Conservation (phyloP, 352 stramenopile species). For the Blastocystis sp. region DNA sequence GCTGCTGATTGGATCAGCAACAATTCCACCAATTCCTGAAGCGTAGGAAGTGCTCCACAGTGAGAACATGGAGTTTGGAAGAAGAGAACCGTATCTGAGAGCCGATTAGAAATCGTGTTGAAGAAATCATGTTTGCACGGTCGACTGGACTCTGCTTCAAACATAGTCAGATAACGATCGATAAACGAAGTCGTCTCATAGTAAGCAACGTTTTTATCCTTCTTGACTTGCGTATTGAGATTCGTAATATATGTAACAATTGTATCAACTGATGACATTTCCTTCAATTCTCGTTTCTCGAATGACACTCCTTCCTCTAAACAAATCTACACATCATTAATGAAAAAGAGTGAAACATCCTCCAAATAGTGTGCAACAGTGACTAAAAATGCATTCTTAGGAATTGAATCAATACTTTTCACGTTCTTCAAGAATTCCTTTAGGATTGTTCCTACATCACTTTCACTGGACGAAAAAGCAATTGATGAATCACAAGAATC, state of each 20-base stretch:
- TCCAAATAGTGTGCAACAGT: neutral
- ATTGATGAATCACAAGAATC: neutral
- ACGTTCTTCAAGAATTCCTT: constrained; percentile 9
- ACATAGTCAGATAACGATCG: neutral
- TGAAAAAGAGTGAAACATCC: neutral
- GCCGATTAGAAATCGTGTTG: neutral
- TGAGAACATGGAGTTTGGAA: neutral
- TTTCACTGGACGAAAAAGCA: constrained; percentile 29
- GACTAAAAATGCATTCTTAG: neutral
- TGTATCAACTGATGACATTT: neutral
- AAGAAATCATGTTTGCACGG: constrained; percentile 19
- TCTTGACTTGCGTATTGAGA: neutral
- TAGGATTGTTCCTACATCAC: constrained; percentile 6
- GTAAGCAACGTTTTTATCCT: neutral
- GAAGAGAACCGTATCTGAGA: neutral
- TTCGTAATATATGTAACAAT: neutral
- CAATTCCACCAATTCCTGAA: neutral
- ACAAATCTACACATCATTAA: neutral
- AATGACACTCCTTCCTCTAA: neutral
- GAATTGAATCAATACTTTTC: neutral
- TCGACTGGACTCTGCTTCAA: neutral
- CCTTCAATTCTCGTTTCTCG: neutral
- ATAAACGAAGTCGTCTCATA: constrained; percentile 28
- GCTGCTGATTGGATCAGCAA: neutral
- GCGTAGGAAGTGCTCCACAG: neutral